A percentile compares a stretch with the other conserved stretches of the same genome.
Evolutionary conservation across 768 basidiomycete genomes (phyloP).

Genomic region (Tricholomella constricta): DNA sequence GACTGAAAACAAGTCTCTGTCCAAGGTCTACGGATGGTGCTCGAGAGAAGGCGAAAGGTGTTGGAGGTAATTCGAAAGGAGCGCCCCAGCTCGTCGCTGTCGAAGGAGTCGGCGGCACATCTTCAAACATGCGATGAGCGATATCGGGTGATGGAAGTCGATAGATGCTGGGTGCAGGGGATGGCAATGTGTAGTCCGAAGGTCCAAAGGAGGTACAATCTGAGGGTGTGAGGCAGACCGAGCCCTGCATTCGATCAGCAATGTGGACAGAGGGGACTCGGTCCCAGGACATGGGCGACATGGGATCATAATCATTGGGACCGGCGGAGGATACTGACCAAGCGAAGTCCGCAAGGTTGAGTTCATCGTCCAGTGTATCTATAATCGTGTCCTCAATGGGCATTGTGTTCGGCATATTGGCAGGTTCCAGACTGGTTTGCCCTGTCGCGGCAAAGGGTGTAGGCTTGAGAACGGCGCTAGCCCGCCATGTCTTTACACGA

Average conservation of each 20-base stretch:
- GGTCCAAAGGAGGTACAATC: slow-evolving; percentile 58
- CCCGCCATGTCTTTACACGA: slow-evolving; percentile 70
- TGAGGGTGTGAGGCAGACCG: slow-evolving; percentile 57
- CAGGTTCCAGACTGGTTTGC: slow-evolving; percentile 51
- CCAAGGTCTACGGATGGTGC: slow-evolving; percentile 51
- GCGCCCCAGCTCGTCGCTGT: slow-evolving; percentile 52
- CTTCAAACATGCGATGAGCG: slow-evolving; percentile 55
- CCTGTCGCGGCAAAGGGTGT: slow-evolving; percentile 49
- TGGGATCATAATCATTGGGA: slow-evolving; percentile 48
- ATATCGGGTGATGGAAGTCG: slow-evolving; percentile 61
- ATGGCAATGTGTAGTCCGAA: slow-evolving; percentile 47
- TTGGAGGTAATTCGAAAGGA: slow-evolving; percentile 34
- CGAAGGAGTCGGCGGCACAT: slow-evolving; percentile 51
- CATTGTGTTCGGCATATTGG: slow-evolving; percentile 50
- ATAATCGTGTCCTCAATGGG: slow-evolving; percentile 33
- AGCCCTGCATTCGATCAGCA: slow-evolving; percentile 54
- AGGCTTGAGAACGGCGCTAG: slow-evolving; percentile 51
- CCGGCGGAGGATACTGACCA: slow-evolving; percentile 74
- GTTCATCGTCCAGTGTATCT: slow-evolving; percentile 36
- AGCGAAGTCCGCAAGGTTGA: slow-evolving; percentile 64
- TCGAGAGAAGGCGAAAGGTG: slow-evolving; percentile 27
- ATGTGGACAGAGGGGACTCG: slow-evolving; percentile 57
- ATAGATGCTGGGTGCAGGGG: slow-evolving; percentile 33
- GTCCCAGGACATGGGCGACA: slow-evolving; percentile 39
- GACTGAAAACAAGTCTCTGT: slow-evolving; percentile 41